Evolutionary conservation across 257 asterid genomes (phyloP).

Genomic region (Solanum chiquidenum): DNA sequence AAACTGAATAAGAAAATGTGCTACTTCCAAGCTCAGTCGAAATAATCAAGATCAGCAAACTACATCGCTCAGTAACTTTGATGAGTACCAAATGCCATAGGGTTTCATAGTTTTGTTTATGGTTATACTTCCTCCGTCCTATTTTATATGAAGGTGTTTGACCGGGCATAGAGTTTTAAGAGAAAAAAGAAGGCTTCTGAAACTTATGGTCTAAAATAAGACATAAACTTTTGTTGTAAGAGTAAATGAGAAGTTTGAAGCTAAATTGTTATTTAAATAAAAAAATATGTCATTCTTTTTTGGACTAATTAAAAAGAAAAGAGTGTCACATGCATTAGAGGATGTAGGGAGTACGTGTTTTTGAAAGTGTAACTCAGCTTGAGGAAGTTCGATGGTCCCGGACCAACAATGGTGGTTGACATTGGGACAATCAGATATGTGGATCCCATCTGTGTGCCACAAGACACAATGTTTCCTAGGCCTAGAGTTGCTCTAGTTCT

Average conservation of each 20-base stretch:
- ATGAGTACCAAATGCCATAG: not conserved
- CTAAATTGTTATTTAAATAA: not conserved
- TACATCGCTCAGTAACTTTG: not conserved
- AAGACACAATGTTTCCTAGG: not conserved
- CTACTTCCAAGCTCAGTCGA: no score
- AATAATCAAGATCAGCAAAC: not conserved
- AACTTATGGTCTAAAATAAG: not conserved
- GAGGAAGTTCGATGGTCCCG: not conserved
- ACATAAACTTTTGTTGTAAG: no score
- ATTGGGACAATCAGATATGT: not conserved
- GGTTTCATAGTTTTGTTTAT: not conserved
- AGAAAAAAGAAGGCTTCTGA: not conserved
- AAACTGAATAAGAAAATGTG: no score
- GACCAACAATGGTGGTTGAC: not conserved
- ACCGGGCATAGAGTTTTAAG: rapidly evolving
- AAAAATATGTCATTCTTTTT: not conserved
- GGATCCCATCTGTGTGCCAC: not conserved
- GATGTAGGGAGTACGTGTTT: not conserved
- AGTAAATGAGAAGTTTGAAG: no score
- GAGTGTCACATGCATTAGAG: not conserved
- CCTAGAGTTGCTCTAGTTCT: not conserved
- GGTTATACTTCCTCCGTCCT: not conserved
- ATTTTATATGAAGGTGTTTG: not conserved
- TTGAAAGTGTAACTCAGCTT: not conserved
- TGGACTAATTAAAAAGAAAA: not conserved